Percentiles rank a stretch among this genome's conserved stretches.
phyloP scores from a whole-genome alignment of 306 rosid species.

The Lathyrus tuberosus region DNA sequence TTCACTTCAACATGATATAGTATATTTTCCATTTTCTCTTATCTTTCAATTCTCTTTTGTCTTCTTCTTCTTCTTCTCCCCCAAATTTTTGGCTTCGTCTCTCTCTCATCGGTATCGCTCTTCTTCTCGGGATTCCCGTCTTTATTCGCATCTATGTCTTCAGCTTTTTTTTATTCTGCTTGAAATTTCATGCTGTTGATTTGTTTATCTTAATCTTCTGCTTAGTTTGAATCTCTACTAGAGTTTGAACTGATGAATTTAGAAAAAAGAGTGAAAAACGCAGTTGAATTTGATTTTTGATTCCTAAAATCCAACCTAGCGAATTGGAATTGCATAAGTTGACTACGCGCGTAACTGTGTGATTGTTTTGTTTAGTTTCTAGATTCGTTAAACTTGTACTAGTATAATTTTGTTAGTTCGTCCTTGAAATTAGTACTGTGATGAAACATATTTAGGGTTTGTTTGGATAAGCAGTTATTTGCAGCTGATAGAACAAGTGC shows the following conservation, averaged over 20 bases:
- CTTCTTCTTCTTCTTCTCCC: conserved; percentile 3
- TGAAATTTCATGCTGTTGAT: background rate
- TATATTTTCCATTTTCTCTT: background rate
- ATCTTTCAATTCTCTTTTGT: background rate
- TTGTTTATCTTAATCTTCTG: conserved; percentile 19
- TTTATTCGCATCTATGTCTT: background rate
- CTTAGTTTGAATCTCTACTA: background rate
- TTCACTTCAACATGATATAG: conserved; percentile 6
- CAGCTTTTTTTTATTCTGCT: too few relatives aligned
- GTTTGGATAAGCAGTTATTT: too few relatives aligned
- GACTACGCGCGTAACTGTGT: background rate
- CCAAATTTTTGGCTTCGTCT: background rate
- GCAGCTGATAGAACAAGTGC: too few relatives aligned
- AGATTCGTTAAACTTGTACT: background rate
- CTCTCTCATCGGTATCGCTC: conserved; percentile 1
- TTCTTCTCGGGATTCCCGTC: background rate
- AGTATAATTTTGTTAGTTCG: conserved; percentile 17
- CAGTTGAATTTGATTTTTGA: background rate
- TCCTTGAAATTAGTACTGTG: conserved; percentile 10
- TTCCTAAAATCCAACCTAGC: background rate
- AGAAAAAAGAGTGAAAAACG: background rate
- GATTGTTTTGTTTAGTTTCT: background rate
- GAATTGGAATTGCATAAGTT: conserved; percentile 9
- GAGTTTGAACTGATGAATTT: too few relatives aligned
- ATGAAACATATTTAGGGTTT: background rate